Conservation (phyloP, 768 basidiomycete species). For the Kwoniella heveanensis region DNA sequence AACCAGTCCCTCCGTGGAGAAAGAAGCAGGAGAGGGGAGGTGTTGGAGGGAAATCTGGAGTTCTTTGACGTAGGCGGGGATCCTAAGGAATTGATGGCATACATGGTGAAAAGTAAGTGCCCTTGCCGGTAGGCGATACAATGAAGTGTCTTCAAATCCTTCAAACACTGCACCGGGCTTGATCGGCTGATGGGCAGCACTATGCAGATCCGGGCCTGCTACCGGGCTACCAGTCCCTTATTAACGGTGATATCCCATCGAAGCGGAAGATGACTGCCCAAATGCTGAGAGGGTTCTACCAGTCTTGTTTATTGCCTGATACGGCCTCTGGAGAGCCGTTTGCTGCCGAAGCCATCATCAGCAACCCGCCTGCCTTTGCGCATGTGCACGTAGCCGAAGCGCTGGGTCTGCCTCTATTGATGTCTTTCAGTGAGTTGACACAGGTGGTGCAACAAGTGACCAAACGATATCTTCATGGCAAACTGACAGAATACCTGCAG, state of each 20-base stretch:
- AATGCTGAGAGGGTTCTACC: constrained; percentile 62
- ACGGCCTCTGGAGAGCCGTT: constrained; percentile 23
- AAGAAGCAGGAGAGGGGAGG: constrained; percentile 41
- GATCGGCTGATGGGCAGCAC: neutral
- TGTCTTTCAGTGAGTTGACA: constrained; percentile 59
- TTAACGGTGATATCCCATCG: constrained; percentile 63
- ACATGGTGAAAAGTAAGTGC: constrained; percentile 67
- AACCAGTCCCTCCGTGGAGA: constrained; percentile 19
- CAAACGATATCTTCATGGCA: too few species aligned
- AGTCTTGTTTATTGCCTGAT: constrained; percentile 35
- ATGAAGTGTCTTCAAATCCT: neutral
- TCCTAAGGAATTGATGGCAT: constrained; percentile 67
- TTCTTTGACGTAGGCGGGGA: constrained; percentile 66
- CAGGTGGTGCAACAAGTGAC: too few species aligned
- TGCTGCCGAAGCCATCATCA: constrained; percentile 36
- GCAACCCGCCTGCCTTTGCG: constrained; percentile 34
- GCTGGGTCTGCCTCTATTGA: constrained; percentile 31
- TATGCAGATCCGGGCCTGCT: constrained; percentile 64
- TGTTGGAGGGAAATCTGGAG: constrained; percentile 55
- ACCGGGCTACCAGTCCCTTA: constrained; percentile 63
- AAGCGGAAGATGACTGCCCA: constrained; percentile 65
- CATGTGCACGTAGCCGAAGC: constrained; percentile 40
- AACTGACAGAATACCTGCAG: constrained; percentile 57
- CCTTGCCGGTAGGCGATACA: too few species aligned
- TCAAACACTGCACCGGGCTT: too few species aligned